Percentiles rank a stretch among this genome's conserved stretches.
Evolutionary conservation across 23 red algal species (phyloP).

Genomic region (Gracilaria vermiculophylla): DNA sequence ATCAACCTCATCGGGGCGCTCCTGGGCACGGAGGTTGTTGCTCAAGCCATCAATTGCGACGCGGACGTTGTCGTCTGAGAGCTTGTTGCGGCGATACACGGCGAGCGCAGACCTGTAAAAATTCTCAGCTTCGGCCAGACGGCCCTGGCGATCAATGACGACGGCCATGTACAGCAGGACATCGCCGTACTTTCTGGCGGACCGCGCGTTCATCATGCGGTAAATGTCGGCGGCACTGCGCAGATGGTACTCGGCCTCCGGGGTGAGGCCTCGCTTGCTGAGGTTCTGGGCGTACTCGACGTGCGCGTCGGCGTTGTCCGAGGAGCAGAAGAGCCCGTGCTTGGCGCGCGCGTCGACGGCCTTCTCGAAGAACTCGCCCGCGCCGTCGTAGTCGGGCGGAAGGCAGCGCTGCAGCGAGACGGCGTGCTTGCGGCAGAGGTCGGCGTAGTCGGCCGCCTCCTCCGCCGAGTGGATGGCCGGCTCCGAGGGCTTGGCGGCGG

Average conservation of each 20-base stretch:
- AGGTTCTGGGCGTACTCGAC: constrained; percentile 72
- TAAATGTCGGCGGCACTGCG: constrained; percentile 67
- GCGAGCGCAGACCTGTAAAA: constrained; percentile 69
- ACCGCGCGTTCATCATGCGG: constrained; percentile 53
- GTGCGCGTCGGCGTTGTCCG: constrained; percentile 72
- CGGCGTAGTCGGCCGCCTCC: constrained; percentile 51
- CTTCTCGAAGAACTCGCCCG: constrained; percentile 69
- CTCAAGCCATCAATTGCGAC: constrained; percentile 70
- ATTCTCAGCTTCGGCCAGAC: constrained; percentile 72
- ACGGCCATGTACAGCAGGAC: constrained; percentile 78
- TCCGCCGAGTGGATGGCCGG: constrained; percentile 17
- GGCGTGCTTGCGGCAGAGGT: constrained; percentile 53
- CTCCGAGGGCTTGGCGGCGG: constrained; percentile 11
- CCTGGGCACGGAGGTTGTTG: constrained; percentile 66
- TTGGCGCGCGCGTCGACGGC: constrained; percentile 58
- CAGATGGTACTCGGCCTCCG: constrained; percentile 74
- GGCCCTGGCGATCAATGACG: constrained; percentile 73
- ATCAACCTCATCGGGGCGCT: constrained; percentile 66
- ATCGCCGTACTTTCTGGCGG: constrained; percentile 73
- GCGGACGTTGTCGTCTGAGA: constrained; percentile 71
- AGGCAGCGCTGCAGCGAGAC: constrained; percentile 28
- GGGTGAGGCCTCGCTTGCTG: constrained; percentile 65
- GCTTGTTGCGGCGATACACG: constrained; percentile 63
- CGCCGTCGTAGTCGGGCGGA: constrained; percentile 65
- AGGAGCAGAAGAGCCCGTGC: constrained; percentile 47